Evolutionary conservation across 371 early-diverging fungal genomes (phyloP).

Genomic region (Rhizomucor pusillus): DNA sequence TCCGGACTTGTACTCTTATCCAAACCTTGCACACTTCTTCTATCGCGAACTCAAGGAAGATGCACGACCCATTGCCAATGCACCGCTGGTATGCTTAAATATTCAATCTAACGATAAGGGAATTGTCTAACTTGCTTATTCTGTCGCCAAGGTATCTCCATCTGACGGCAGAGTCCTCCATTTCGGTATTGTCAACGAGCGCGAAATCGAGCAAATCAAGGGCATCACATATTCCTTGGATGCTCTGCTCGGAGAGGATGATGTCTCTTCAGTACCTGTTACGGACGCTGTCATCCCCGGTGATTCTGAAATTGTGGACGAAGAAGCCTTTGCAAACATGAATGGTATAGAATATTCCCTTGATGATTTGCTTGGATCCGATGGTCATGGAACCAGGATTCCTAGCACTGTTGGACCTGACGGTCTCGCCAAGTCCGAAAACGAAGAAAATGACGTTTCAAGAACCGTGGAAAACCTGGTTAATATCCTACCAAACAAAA

Average conservation of each 20-base stretch:
- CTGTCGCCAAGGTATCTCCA: constrained; percentile 63
- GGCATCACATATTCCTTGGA: constrained; percentile 88
- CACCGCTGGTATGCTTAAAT: constrained; percentile 54
- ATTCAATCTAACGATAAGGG: no score
- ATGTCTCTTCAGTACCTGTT: constrained; percentile 30
- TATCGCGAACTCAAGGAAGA: constrained; percentile 82
- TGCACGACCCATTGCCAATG: constrained; percentile 64
- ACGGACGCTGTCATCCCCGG: constrained; percentile 43
- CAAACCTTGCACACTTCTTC: constrained; percentile 88
- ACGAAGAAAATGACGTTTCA: constrained; percentile 18
- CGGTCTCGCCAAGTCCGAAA: constrained; percentile 31
- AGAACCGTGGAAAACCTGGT: constrained; percentile 19
- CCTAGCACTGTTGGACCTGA: constrained; percentile 40
- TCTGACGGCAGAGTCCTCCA: constrained; percentile 89
- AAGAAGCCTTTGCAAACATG: constrained; percentile 80
- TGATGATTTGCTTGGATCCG: constrained; percentile 74
- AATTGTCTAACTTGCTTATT: no score
- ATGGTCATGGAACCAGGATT: constrained; percentile 25
- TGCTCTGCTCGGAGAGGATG: constrained; percentile 79
- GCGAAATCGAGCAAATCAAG: constrained; percentile 89
- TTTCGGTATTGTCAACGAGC: constrained; percentile 79
- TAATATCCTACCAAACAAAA: constrained; percentile 16
- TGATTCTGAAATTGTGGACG: constrained; percentile 50
- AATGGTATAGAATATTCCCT: constrained; percentile 91
- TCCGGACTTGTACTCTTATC: constrained; percentile 73